Base-by-base conservation (phyloP, 768 basidiomycete genomes). In the Tricholoma saponaceum region DNA sequence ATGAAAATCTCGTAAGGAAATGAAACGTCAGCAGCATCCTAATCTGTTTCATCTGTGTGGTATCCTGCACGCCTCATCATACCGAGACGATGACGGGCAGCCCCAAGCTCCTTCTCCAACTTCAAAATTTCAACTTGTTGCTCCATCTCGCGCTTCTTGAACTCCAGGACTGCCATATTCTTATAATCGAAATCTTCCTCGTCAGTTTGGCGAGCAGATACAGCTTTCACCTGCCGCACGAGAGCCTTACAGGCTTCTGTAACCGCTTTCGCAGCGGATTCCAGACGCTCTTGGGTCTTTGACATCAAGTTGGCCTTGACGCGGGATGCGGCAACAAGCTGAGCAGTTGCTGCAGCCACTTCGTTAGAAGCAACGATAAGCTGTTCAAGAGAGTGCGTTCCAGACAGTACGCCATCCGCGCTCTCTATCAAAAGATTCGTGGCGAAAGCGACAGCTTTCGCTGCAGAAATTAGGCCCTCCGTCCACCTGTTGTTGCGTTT, bases 401-500 rank as follows among this genome's bases (percentile, higher is more conserved):
- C 97, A 0, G 92, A 94, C 60, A 98, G 81, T 44, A 99, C 96
- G 58, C 97, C 97, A 70, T 99, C 97, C 16, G 97, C 97, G 61
- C 89, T 91, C 72, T 99, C 96, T 70, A 99, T 99, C 59, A 99
- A 84, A 58, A 98, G 75, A 62, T 85, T 91, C 32, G 97, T 98
- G 9, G 97, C 95, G 65, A 95, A 97, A 2, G 97, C 97, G 55
- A 99, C 97, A 8, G 97, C 84, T 72, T 97, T 98, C 18, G 97
- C 97, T 33, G 97, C 97, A 33, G 94, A 96, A 65, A 98, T 95
- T 63, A 99, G 87, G 62, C 97, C 97, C 71, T 99, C 97, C 44
- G 97, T 99, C 97, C 97, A 99, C 59, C 97, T 84, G 73, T 98
- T 98, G 84, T 99, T 98, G 59, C 92, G 88, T 78, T 99, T 99